Base-by-base conservation (phyloP, 257 asterid species). In the Euphrasia confusa region DNA sequence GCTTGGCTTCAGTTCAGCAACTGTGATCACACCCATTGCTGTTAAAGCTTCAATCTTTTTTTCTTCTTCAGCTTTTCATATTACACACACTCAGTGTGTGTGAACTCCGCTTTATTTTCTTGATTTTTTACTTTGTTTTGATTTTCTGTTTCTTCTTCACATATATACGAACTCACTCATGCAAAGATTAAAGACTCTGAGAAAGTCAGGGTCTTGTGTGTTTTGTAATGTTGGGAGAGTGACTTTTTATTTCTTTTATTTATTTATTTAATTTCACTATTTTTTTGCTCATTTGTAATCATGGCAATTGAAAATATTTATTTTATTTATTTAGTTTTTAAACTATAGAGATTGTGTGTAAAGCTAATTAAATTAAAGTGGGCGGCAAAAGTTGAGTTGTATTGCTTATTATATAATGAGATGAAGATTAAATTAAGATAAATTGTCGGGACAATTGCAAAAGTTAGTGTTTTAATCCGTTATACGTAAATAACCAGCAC, bases 1-100 rank as follows among this genome's bases (percentile, higher is more conserved):
- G 87, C 81, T 86, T 61, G 96, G 82, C 81, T 91, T 88, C 75
- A 88, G 57, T 70, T 91, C 98, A 44, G 87, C 78, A 66, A 86
- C 77, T 10, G 93, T 86, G 54, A 83, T 78, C 65, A 88, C 90
- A 27, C 96, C 95, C 98, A 91, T 91, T 56, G 71, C 66, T 48
- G 45, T 24, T 60, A 54, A 65, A 57, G 42, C 53, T 63, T 58
- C 62, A 39, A 61, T 4, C 15, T 21, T 30, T 30, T 28, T 30
- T 30, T 30, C 33, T 30, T 30, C 5, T 5, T 30, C 24, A 21
- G 24, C 24, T 30, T 30, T 71, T 60, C 61, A 76, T 66, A 64
- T 63, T 61, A 17, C n/a, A 40, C 79, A 66, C 70, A 33, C 66
- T 54, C 69, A 47, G 40, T 77, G 75, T 66, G 77, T 68, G 71